Evolutionary conservation across 23 red algal species (phyloP), one percentile per base, ranked within the genome.

Genomic region (Gracilariopsis chorda): DNA sequence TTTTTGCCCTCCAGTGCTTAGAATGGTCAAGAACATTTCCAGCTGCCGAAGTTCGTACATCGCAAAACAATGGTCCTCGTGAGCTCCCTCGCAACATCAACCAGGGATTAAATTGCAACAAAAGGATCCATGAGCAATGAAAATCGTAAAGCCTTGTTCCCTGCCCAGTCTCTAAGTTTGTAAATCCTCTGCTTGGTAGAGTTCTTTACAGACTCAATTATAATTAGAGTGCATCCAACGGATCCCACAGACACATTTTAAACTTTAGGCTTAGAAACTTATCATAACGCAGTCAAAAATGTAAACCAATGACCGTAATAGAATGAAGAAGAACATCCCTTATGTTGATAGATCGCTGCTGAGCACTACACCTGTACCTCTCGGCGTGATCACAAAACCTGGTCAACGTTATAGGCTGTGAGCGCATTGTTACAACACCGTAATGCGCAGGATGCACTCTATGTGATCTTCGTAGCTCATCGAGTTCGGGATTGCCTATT

Each of bases 101-200:
- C 75, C 75, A 80, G 4, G n/a, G 75, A 80, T 4, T 29, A 32
- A 7, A 80, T 7, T 5, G 75, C 75, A 14, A 80, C 30, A 55
- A 80, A 80, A 13, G 75, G 75, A 52, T 80, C 75, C 75, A 52
- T 80, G 24, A 55, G 8, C 20, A 52, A 27, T 25, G 75, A 80
- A 28, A 21, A 55, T 28, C 27, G 39, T 33, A 80, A 52, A 23
- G 49, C 8, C 6, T 6, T 7, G 43, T 52, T 80, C 35, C 75
- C 75, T 4, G 24, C 9, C 49, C 49, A 81, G 6, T 81, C 49
- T 5, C 49, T 25, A 81, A 81, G 47, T 30, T 59, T n/a, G 33
- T 81, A 59, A 55, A 30, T 11, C 27, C 77, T 57, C 30, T 81
- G 39, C 53, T 10, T 51, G 2, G 77, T 81, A 58, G 51, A 59